Base-by-base conservation (phyloP, 768 basidiomycete genomes). In the Leccinum uliginosum region DNA sequence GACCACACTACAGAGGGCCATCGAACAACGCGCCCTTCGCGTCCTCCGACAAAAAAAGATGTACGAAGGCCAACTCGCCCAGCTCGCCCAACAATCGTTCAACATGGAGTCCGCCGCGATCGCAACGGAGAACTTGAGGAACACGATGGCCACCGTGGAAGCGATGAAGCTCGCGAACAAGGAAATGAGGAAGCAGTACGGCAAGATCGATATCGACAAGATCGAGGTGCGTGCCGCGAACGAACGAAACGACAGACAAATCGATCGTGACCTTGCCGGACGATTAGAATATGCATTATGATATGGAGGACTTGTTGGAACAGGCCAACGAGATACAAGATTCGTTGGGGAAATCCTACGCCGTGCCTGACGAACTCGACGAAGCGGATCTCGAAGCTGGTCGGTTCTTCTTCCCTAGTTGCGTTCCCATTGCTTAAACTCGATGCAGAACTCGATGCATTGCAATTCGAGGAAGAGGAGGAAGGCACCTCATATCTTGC, bases 271-370 rank as follows among this genome's bases (percentile, higher is more conserved):
- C 58, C 27, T 40, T n/a, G 48, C 14, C 27, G 51, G 32, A 23
- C n/a, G 53, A 30, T 67, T 67, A 98, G 95, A 87, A 78, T 65
- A 92, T 98, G 67, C 96, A 99, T 70, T 93, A 89, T 70, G 96
- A 99, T 58, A 98, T 99, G 95, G 94, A 97, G 67, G 97, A 98
- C 56, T 71, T 98, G 59, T 76, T 99, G 57, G 97, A 98, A 67
- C 93, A 97, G 70, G 91, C 94, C 10, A 98, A 98, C 66, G 97
- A 99, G 71, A 93, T 99, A 57, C 96, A 98, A 67, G 97, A 98
- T 71, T 84, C 89, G 21, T 76, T 99, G 23, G 92, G 90, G 17
- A 79, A 96, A 60, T 95, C 93, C 23, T 99, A 99, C 71, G 91
- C 88, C 14, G 91, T 98, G 0, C 97, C 97, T 15, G 97, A 99